These are phyloP conservation scores for Podospora pseudocomata DNA, from an alignment of 495 filamentous ascomycete species.

Conservation along the genomic window DNA sequence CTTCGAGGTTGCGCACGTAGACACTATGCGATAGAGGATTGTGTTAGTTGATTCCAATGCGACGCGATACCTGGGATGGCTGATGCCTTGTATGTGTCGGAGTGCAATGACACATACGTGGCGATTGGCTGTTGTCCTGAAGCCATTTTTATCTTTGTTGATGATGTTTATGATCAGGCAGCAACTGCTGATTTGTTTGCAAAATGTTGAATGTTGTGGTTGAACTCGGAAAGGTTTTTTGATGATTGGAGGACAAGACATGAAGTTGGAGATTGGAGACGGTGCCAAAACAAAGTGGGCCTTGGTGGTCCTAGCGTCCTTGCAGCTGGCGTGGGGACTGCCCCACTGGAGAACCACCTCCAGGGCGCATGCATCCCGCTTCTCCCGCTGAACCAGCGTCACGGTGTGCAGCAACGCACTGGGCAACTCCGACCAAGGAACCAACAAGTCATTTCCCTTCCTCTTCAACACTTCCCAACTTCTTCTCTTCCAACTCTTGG, in stretches of 20 bases:
- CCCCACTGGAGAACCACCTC: not conserved
- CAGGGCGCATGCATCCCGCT: not conserved
- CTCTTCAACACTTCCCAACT: not conserved
- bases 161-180: not conserved
- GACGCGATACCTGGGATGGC: conserved; percentile 15
- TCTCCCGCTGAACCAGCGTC: not conserved
- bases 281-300: not conserved
- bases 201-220: not conserved
- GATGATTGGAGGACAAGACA: not conserved
- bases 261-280: not conserved
- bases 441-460: not conserved
- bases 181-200: not conserved
- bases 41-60: conserved; percentile 15
- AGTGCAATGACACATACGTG: conserved; percentile 67
- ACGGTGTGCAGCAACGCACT: not conserved
- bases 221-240: not conserved
- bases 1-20: conserved; percentile 88
- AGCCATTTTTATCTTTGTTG: conserved; percentile 30
- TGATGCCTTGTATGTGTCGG: conserved; percentile 50
- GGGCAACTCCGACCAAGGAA: not conserved
- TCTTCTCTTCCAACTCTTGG: not conserved
- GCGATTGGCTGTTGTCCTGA: conserved; percentile 42
- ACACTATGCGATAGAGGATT: conserved; percentile 35
- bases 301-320: not conserved
- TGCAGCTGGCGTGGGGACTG: not conserved